These are phyloP conservation scores for Saccharum officinarum DNA, from an alignment of 176 grass and related monocot genomes.

Conservation along the genomic window DNA sequence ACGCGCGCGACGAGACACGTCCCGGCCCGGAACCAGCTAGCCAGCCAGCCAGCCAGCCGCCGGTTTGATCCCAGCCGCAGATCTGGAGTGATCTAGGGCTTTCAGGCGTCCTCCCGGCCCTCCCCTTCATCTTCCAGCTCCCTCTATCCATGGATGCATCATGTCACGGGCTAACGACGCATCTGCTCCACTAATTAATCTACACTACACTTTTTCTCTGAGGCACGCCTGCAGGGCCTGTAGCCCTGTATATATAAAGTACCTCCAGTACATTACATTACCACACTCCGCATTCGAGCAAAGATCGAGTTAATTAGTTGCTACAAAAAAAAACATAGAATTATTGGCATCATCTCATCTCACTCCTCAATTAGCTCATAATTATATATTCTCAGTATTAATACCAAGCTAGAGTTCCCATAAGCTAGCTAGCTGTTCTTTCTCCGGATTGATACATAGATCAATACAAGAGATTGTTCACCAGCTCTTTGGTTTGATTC, in stretches of 20 bases:
- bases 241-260: conserved; percentile 41
- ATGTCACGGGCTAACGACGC: conserved; percentile 52
- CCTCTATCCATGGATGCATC: neutral
- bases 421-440: too few species aligned
- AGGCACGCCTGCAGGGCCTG: neutral
- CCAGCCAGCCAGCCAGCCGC: neutral
- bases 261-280: neutral
- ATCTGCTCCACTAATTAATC: conserved; percentile 34
- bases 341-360: neutral
- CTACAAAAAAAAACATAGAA: neutral
- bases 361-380: too few species aligned
- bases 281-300: conserved; percentile 18
- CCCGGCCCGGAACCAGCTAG: too few species aligned
- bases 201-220: conserved; percentile 27
- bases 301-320: neutral
- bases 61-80: neutral
- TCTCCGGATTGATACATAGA: too few species aligned
- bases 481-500: neutral
- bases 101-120: conserved; percentile 28
- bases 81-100: conserved; percentile 39
- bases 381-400: too few species aligned
- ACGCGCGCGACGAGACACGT: neutral
- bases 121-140: conserved; percentile 13
- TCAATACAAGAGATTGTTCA: neutral
- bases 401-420: too few species aligned